Conservation (phyloP, 2,329 filamentous ascomycete species). For the Talaromyces sp. region DNA sequence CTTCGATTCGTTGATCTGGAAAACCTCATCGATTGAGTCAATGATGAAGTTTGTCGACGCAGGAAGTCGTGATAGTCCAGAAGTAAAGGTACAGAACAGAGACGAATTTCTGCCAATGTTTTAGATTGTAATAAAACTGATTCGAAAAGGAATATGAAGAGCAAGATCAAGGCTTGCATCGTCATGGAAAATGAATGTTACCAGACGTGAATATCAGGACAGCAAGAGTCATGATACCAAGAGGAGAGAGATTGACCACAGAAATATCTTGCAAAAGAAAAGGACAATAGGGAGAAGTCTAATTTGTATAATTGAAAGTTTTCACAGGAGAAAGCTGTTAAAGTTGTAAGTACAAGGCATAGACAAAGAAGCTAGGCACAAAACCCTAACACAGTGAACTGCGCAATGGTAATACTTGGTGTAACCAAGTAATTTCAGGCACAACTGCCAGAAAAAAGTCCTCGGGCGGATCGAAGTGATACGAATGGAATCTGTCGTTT, state of each 20-base stretch:
- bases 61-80: too few species aligned
- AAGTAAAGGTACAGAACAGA: too few species aligned
- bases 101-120: too few species aligned
- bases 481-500: too few species aligned
- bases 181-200: not conserved
- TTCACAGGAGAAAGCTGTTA: not conserved
- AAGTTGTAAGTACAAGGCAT: not conserved
- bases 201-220: not conserved
- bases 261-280: not conserved
- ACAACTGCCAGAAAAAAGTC: not conserved
- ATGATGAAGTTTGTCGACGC: too few species aligned
- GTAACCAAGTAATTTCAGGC: not conserved
- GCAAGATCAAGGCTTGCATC: not conserved
- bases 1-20: too few species aligned
- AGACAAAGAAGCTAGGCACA: not conserved
- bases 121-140: too few species aligned
- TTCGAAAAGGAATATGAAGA: too few species aligned
- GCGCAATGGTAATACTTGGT: not conserved
- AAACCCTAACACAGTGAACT: not conserved
- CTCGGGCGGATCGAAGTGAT: not conserved
- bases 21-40: too few species aligned
- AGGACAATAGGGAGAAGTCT: not conserved
- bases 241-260: not conserved
- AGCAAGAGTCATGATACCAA: not conserved
- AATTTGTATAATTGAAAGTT: not conserved